Conservation (phyloP, 192 early-diverging fungal species). For the Geranomyces variabilis region DNA sequence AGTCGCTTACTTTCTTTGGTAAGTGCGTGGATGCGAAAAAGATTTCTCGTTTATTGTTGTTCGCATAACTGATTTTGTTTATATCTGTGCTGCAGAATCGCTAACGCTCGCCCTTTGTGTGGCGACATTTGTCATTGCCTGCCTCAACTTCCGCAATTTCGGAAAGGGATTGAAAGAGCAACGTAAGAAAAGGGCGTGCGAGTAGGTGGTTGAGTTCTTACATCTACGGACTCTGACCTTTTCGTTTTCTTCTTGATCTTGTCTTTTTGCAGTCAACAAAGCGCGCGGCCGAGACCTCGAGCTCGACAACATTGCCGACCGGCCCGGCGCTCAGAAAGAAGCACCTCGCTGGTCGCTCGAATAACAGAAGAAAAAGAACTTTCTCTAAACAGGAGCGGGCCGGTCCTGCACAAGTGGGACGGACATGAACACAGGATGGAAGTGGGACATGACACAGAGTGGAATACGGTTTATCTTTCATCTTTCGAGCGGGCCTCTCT, state of each 20-base stretch:
- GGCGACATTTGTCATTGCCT: slow-evolving; percentile 58
- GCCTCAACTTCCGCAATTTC: slow-evolving; percentile 66
- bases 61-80: background rate
- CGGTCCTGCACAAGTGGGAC: too few relatives aligned
- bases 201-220: too few relatives aligned
- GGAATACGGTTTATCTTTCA: too few relatives aligned
- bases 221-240: background rate
- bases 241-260: background rate
- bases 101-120: slow-evolving; percentile 51
- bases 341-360: slow-evolving; percentile 8
- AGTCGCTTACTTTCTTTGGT: slow-evolving; percentile 76
- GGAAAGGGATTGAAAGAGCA: slow-evolving; percentile 66
- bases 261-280: slow-evolving; percentile 14
- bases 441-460: too few relatives aligned
- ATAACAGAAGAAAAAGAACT: background rate
- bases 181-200: slow-evolving; percentile 34
- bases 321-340: background rate
- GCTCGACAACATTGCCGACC: slow-evolving; percentile 16
- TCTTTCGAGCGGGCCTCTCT: too few relatives aligned
- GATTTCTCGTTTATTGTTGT: background rate
- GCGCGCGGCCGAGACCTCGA: slow-evolving; percentile 26
- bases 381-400: too few relatives aligned
- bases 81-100: slow-evolving; percentile 34
- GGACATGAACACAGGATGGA: too few relatives aligned
- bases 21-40: slow-evolving; percentile 22